Base-by-base conservation (phyloP, 2,329 filamentous ascomycete genomes). In the Pestalotiopsis sp. region DNA sequence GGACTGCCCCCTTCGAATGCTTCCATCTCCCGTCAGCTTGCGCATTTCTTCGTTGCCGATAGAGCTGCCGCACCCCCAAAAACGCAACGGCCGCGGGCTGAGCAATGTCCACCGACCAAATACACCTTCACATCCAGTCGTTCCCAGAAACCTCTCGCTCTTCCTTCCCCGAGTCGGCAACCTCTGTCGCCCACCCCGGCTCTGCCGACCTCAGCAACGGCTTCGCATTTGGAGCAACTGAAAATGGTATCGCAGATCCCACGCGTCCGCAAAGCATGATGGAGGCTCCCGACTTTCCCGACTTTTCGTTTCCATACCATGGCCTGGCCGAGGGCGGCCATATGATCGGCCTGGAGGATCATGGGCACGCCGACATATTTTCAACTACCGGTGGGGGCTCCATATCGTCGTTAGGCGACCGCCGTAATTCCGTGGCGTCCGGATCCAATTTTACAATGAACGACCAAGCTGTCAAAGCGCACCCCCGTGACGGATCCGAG, bases 241-340 rank as follows among this genome's bases (percentile, higher is more conserved):
- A 77, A 70, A 77, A 80, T 70, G 72, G 71, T 48, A 68, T 81
- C 66, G 71, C 75, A 62, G 75, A 71, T 70, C 77, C 78, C 57
- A 71, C 73, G 63, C 71, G 73, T 55, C 71, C 75, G 38, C 77
- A 77, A 69, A 73, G 72, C 70, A 73, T 83, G 73, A 82, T 85
- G 72, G 82, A 86, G 70, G 72, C 80, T 40, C 77, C 82, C 17
- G 83, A 85, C 63, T 89, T 88, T 73, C 79, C 80, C 69, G 83
- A 86, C 70, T 88, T 88, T 72, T 78, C 83, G 24, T 88, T 87
- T 71, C 74, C 84, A 3, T 88, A 85, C 72, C 79, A 82, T 71
- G 77, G 78, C 59, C 74, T 85, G 10, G 70, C 79, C 26, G 82
- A 83, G 66, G 80, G 81, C 69, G 75, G 75, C 60, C 76, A 82